These are phyloP conservation scores for Diphasiastrum complanatum DNA, from an alignment of 83 land plant genomes.

Conservation along the genomic window DNA sequence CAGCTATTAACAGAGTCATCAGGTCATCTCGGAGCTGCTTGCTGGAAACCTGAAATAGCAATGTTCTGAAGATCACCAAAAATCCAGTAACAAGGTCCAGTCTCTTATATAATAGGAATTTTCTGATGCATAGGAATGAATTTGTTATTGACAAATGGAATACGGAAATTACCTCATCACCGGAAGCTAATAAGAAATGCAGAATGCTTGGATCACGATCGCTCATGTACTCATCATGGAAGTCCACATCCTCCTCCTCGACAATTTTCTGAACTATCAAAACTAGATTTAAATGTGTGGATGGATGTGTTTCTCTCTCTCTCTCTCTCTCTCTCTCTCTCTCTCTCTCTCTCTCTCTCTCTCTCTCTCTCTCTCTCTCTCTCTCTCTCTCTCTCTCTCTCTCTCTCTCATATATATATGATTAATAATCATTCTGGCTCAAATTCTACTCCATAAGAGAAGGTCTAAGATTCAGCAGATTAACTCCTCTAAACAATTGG, in stretches of 20 bases:
- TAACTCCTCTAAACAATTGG: no score
- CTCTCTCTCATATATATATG: no score
- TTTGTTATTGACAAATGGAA: background rate
- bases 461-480: no score
- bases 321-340: background rate
- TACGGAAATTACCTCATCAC: slow-evolving; percentile 72
- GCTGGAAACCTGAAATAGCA: slow-evolving; percentile 47
- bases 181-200: slow-evolving; percentile 90
- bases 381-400: no score
- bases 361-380: no score
- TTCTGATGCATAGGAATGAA: background rate
- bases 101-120: no score
- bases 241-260: slow-evolving; percentile 74
- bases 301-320: slow-evolving; percentile 8
- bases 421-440: no score
- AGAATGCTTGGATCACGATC: slow-evolving; percentile 96
- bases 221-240: slow-evolving; percentile 89
- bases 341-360: background rate
- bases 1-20: slow-evolving; percentile 93
- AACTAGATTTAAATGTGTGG: background rate
- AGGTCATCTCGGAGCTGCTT: slow-evolving; percentile 94
- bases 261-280: slow-evolving; percentile 64
- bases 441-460: no score
- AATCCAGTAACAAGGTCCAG: no score
- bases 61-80: background rate